phyloP scores from a whole-genome alignment of 495 filamentous ascomycete species.

The Pseudomonodictys pantanalensis region DNA sequence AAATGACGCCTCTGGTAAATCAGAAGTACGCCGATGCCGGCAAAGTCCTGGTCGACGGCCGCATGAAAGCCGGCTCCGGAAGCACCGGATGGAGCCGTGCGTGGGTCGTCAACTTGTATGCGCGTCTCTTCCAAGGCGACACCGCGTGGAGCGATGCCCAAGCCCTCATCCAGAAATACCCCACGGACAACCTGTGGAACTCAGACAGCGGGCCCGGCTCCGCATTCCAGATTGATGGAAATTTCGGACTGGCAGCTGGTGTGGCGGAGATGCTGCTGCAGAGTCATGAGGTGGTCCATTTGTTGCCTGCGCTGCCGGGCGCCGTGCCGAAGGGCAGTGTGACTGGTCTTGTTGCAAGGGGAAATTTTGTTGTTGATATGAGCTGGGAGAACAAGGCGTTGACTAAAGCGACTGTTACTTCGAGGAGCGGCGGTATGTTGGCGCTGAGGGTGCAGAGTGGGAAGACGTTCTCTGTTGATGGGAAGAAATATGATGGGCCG shows the following conservation, averaged over 20 bases:
- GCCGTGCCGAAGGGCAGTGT: constrained; percentile 4
- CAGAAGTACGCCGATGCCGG: neutral
- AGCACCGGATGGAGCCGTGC: constrained; percentile 20
- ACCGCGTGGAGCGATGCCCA: neutral
- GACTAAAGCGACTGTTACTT: neutral
- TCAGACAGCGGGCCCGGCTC: neutral
- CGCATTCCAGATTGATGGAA: constrained; percentile 53
- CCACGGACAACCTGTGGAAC: constrained; percentile 5
- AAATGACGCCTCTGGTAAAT: constrained; percentile 9
- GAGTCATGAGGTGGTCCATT: constrained; percentile 42
- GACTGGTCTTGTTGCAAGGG: constrained; percentile 1
- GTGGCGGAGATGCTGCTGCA: constrained; percentile 54
- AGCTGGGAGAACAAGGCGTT: neutral
- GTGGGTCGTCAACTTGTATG: constrained; percentile 19
- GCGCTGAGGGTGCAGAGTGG: neutral
- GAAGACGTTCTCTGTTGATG: neutral
- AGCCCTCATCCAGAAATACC: neutral
- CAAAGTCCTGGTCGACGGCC: neutral
- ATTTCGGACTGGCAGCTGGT: constrained; percentile 50
- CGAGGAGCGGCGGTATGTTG: constrained; percentile 9
- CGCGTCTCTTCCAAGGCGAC: constrained; percentile 9
- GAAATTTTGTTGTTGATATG: constrained; percentile 12
- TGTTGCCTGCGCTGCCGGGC: constrained; percentile 1
- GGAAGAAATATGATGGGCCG: constrained; percentile 3
- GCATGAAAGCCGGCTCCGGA: constrained; percentile 10